Evolutionary conservation across 2,329 filamentous ascomycete genomes (phyloP).

Genomic region (Triangularia verruculosa): DNA sequence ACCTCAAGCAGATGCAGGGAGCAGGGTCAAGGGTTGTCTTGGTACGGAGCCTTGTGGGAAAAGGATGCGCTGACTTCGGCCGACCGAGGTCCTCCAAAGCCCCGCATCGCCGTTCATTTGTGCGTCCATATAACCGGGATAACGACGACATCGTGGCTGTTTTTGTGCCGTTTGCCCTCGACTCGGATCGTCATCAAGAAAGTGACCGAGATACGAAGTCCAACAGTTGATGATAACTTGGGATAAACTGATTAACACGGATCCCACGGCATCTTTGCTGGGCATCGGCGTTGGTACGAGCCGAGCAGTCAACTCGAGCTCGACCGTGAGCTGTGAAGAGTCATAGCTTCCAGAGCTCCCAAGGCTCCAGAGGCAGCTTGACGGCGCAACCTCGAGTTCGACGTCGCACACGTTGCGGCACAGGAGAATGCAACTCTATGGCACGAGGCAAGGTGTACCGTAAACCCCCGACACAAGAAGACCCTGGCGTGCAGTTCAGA

Average conservation of each 20-base stretch:
- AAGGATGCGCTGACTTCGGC: neutral
- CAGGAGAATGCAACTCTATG: conserved; percentile 7
- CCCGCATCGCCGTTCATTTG: neutral
- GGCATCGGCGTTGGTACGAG: neutral
- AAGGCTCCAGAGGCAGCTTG: neutral
- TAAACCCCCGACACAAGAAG: neutral
- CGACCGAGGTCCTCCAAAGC: neutral
- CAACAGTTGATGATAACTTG: too few relatives aligned
- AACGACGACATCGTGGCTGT: neutral
- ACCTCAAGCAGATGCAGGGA: too few relatives aligned
- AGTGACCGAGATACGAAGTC: neutral
- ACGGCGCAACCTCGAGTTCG: conserved; percentile 1
- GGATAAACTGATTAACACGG: neutral
- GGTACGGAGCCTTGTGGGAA: conserved; percentile 5
- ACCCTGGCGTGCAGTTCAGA: neutral
- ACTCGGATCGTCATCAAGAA: neutral
- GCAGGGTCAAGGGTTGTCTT: conserved; percentile 1
- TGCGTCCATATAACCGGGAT: neutral
- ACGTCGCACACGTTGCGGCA: conserved; percentile 13
- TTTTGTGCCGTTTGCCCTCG: neutral
- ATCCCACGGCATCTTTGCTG: neutral
- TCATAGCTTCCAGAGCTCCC: neutral
- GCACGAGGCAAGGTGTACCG: conserved; percentile 2
- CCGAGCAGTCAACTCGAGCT: neutral
- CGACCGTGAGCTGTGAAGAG: neutral